These are phyloP conservation scores for Rhododendron williamsianum DNA, from an alignment of 148 eudicot genomes.

Conservation along the genomic window DNA sequence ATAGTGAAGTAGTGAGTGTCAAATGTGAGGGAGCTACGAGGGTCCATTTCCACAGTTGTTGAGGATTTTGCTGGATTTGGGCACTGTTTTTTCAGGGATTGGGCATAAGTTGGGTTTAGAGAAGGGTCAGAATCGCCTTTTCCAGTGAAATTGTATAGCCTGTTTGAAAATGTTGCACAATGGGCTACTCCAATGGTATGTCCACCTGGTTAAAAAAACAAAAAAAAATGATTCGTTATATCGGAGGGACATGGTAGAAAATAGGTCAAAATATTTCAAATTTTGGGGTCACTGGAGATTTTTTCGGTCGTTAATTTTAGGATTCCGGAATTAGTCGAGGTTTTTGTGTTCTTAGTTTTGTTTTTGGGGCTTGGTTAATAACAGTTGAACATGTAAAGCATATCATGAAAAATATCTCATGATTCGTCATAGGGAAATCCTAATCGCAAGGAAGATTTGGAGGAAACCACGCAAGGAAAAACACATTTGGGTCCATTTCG, in stretches of 20 bases:
- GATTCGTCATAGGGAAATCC: neutral
- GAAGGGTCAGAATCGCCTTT: conserved; percentile 26
- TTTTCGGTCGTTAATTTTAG: too few relatives aligned
- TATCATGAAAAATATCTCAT: neutral
- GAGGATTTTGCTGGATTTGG: conserved; percentile 10
- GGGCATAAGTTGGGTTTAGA: conserved; percentile 18
- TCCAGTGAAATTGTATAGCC: conserved; percentile 29
- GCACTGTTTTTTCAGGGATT: conserved; percentile 13
- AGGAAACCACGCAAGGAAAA: too few relatives aligned
- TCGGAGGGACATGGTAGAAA: too few relatives aligned
- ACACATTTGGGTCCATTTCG: too few relatives aligned
- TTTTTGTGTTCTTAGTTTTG: neutral
- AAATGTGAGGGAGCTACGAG: conserved; percentile 22
- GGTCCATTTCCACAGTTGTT: conserved; percentile 27
- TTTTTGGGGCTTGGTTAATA: neutral
- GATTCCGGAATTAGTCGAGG: neutral
- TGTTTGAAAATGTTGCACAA: conserved; percentile 7
- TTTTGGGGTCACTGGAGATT: too few relatives aligned
- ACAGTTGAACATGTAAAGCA: neutral
- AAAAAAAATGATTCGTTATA: neutral
- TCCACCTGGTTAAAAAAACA: conserved; percentile 9
- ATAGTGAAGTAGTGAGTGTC: conserved; percentile 24
- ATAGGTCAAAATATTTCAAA: too few relatives aligned
- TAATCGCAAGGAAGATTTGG: too few relatives aligned
- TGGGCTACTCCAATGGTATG: conserved; percentile 22